phyloP scores from a whole-genome alignment of 2,329 filamentous ascomycete genomes.

The Aspergillus luchuensis region DNA sequence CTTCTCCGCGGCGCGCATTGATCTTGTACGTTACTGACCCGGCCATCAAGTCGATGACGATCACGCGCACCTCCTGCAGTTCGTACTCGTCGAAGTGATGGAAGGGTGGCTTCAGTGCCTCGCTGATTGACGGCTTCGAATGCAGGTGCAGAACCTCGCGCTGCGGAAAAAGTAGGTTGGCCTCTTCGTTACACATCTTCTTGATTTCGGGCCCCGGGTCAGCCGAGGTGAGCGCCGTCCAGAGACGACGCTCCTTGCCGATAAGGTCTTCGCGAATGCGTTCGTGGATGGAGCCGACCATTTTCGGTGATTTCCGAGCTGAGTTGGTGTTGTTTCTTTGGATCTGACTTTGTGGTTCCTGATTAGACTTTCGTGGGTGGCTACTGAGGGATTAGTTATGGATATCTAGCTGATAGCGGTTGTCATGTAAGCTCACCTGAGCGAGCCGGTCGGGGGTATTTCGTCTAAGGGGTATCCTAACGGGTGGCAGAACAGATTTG shows the following conservation, averaged over 20 bases:
- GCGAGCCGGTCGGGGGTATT: too few relatives aligned
- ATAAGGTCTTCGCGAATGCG: slow-evolving; percentile 40
- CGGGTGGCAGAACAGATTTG: too few relatives aligned
- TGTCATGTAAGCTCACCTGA: too few relatives aligned
- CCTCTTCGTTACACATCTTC: slow-evolving; percentile 34
- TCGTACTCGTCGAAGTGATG: slow-evolving; percentile 37
- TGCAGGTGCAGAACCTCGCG: slow-evolving; percentile 36
- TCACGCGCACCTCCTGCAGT: slow-evolving; percentile 23
- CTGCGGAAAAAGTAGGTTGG: slow-evolving; percentile 38
- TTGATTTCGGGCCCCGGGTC: slow-evolving; percentile 38
- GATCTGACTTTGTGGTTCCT: not conserved
- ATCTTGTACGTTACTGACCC: slow-evolving; percentile 38
- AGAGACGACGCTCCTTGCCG: slow-evolving; percentile 38
- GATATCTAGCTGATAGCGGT: not conserved
- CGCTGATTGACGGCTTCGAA: slow-evolving; percentile 25
- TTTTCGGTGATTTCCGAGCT: slow-evolving; percentile 15
- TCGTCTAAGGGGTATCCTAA: too few relatives aligned
- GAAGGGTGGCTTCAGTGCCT: slow-evolving; percentile 35
- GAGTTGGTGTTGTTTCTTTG: not conserved
- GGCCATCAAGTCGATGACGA: slow-evolving; percentile 42
- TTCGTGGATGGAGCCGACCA: slow-evolving; percentile 40
- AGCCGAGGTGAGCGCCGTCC: slow-evolving; percentile 42
- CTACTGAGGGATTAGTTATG: not conserved
- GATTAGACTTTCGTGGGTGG: not conserved
- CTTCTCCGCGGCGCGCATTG: slow-evolving; percentile 29